Evolutionary conservation across 1,139 yeast species (phyloP), one percentile per base, ranked within the genome.

Genomic region (Saccharomyces hybrid): DNA sequence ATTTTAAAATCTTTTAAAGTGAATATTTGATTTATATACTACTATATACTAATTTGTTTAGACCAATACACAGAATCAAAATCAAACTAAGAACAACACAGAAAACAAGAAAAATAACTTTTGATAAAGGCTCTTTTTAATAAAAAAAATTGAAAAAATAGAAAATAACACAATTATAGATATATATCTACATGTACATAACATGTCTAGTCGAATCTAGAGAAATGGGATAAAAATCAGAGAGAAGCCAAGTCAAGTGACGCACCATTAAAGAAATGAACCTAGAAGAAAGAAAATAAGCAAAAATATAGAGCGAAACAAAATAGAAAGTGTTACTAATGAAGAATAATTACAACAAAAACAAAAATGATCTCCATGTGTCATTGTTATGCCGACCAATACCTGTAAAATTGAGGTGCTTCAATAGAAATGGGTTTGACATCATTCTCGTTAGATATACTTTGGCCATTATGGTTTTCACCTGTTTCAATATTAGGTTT

Each of bases 361-460:
- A 34, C 28, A 26, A 26, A 26, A 38, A 38, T 20, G 44, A 25
- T 26, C 11, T 38, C 25, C 7, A 20, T 38, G 44, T 38, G 20
- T 38, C 25, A 5, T 20, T 25, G n/a, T 52, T 56, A 65, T 44
- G 67, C 83, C 49, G 86, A 87, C 98, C 98, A 90, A 62, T 88
- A 86, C 70, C 91, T 87, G 71, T 88, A 90, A 41, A 84, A 75
- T 69, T 87, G 95, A 2, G 97, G 97, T 14, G 88, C 78, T 61
- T 86, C 91, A 58, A 86, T 75, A 46, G 96, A 87, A 51, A 88
- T 77, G 7, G 96, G 96, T 65, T 84, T 83, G 50, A 80, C 66
- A 30, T 73, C 74, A 23, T 73, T 75, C 57, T 61, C 63, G n/a
- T 59, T 51, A 25, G 56, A 55, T 16, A 52, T 52, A 8, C 53